A percentile compares a stretch with the other conserved stretches of the same genome.
Evolutionary conservation across 2,329 filamentous ascomycete genomes (phyloP).

Genomic region (Balansia obtecta): DNA sequence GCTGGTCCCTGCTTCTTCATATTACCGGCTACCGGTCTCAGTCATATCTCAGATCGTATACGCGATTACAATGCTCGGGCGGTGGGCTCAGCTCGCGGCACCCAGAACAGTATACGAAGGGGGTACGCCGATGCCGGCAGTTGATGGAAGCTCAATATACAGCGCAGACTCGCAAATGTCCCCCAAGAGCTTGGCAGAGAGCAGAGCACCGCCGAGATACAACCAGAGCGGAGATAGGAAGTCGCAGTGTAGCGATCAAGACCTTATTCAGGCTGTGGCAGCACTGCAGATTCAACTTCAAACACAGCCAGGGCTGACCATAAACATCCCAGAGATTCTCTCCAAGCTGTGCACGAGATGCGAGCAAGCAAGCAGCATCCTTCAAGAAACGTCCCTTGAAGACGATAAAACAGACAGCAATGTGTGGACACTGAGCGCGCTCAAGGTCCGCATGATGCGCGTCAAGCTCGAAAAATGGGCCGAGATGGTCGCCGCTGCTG

Average conservation of each 20-base stretch:
- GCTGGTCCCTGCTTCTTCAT: constrained; percentile 27
- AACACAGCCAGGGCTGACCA: constrained; percentile 29
- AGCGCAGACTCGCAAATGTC: constrained; percentile 14
- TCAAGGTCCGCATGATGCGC: constrained; percentile 33
- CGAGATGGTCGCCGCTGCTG: constrained; percentile 29
- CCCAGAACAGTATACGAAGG: constrained; percentile 19
- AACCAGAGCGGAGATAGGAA: constrained; percentile 3
- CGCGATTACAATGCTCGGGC: constrained; percentile 35
- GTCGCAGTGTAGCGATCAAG: constrained; percentile 18
- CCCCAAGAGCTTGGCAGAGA: constrained; percentile 4
- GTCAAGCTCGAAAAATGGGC: constrained; percentile 35
- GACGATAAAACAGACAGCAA: constrained; percentile 27
- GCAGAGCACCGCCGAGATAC: background rate
- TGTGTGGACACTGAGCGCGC: constrained; percentile 34
- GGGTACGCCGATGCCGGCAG: constrained; percentile 14
- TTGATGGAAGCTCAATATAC: constrained; percentile 12
- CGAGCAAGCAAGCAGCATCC: constrained; percentile 27
- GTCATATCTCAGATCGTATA: constrained; percentile 35
- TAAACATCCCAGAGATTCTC: constrained; percentile 33
- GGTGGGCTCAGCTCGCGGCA: constrained; percentile 36
- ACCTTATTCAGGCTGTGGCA: constrained; percentile 26
- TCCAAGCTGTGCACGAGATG: constrained; percentile 28
- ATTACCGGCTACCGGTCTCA: constrained; percentile 33
- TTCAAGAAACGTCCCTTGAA: constrained; percentile 20
- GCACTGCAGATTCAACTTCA: constrained; percentile 28